Evolutionary conservation across 768 basidiomycete genomes (phyloP), one percentile per base, ranked within the genome.

Genomic region (Leccinum pellstonianum): DNA sequence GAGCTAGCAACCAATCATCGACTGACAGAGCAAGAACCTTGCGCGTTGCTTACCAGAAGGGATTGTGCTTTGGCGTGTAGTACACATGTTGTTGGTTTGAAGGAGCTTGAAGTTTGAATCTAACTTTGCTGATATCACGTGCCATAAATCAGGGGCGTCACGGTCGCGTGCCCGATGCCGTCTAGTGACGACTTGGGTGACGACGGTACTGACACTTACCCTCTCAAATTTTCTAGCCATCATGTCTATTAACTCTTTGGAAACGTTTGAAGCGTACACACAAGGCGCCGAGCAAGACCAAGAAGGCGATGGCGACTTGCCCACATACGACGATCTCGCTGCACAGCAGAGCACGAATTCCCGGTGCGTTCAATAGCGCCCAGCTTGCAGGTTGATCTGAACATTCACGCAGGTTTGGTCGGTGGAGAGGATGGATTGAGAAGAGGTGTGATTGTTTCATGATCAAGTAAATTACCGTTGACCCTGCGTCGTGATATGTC

Each of bases 381-480:
- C 57, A 52, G n/a, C 56, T 35, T 50, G 47, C 43, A 17, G 7
- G 10, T 17, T 25, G 25, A 27, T 50, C 55, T 62, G 14, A 61
- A 57, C 19, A 56, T 57, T n/a, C 29, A 38, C 19, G 9, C 65
- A 93, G 91, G 67, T 93, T 93, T 66, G 91, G 91, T 19, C 79
- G 91, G 59, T 94, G 91, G 91, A 83, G 81, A 69, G 84, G 86
- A 6, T 94, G 91, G 91, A 89, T 94, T 57, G 91, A 94, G 77
- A 94, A 93, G 73, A 82, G 91, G 91, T 87, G 63, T 52, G 75
- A 5, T 15, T 11, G 21, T 25, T 23, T 61, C 46, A 54, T 17
- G 35, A 25, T 58, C 49, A 23, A 23, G 19, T 35, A 29, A 63
- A 43, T 54, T 14, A 5, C 21, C 51, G 6, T 9, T 17, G 48